phyloP scores from a whole-genome alignment of 2,329 filamentous ascomycete genomes.

The Escovopsis weberi region DNA sequence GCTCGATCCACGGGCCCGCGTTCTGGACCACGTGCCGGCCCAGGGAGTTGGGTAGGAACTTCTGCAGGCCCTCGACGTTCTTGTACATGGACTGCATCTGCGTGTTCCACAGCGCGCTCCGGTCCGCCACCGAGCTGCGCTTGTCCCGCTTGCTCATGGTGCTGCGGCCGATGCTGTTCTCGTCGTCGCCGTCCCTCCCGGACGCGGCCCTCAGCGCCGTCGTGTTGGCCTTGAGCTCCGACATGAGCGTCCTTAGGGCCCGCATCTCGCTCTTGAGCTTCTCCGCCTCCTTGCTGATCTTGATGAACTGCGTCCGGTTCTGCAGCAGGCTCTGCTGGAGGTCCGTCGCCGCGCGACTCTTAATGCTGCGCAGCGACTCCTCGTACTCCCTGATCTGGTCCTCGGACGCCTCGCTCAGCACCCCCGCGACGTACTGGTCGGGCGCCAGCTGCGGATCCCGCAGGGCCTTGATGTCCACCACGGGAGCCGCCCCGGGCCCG shows the following conservation, averaged over 20 bases:
- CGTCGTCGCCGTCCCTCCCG: constrained; percentile 31
- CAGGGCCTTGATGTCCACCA: constrained; percentile 63
- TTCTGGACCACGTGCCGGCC: constrained; percentile 93
- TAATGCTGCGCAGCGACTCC: constrained; percentile 58
- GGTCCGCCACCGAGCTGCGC: constrained; percentile 70
- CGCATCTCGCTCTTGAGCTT: constrained; percentile 96
- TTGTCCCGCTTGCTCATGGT: constrained; percentile 59
- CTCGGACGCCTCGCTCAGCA: constrained; percentile 75
- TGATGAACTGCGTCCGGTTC: constrained; percentile 96
- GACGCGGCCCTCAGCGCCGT: constrained; percentile 49
- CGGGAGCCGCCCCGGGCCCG: constrained; percentile 43
- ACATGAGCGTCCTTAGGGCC: constrained; percentile 76
- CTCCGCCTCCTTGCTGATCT: constrained; percentile 97
- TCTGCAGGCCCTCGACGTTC: constrained; percentile 93
- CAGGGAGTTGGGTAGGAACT: constrained; percentile 79
- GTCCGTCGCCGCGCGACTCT: constrained; percentile 64
- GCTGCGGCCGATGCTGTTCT: constrained; percentile 35
- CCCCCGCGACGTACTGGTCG: constrained; percentile 61
- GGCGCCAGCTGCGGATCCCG: constrained; percentile 65
- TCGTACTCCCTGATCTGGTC: constrained; percentile 77
- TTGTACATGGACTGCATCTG: constrained; percentile 76
- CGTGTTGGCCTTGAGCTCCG: constrained; percentile 72
- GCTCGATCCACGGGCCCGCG: constrained; percentile 84
- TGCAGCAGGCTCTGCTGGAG: constrained; percentile 93
- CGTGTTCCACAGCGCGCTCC: constrained; percentile 52